Conservation (phyloP, 1,284 basidiomycete genomes). For the Takashimella koratensis region DNA sequence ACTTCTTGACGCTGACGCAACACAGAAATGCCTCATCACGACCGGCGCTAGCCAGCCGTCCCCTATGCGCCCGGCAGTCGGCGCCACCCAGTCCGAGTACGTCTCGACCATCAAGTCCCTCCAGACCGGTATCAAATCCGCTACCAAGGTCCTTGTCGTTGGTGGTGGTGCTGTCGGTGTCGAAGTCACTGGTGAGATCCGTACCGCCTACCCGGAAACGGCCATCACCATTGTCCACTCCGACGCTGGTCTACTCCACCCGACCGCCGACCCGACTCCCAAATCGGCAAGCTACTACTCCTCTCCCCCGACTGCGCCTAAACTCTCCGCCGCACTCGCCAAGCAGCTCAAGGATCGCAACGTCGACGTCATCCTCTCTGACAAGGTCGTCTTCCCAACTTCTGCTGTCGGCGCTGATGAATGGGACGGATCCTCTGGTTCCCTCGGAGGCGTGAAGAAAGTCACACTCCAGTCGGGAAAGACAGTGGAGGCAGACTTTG, state of each 20-base stretch:
- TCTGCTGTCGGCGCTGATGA: constrained; percentile 7
- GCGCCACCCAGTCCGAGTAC: constrained; percentile 23
- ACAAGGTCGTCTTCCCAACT: constrained; percentile 32
- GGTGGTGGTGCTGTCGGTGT: constrained; percentile 52
- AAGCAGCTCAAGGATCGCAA: constrained; percentile 35
- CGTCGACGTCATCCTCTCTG: constrained; percentile 41
- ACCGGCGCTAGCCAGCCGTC: constrained; percentile 41
- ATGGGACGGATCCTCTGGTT: constrained; percentile 31
- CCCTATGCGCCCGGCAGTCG: constrained; percentile 40
- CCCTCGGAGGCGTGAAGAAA: constrained; percentile 25
- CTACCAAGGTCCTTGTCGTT: constrained; percentile 43
- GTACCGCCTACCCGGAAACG: constrained; percentile 31
- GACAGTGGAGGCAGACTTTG: constrained; percentile 47
- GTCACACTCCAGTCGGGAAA: constrained; percentile 39
- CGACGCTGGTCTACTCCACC: constrained; percentile 23
- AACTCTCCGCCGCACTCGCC: constrained; percentile 33
- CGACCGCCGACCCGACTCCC: constrained; percentile 10
- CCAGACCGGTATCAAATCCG: constrained; percentile 37
- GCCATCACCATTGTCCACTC: constrained; percentile 32
- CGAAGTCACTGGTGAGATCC: constrained; percentile 50
- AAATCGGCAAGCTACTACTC: constrained; percentile 13
- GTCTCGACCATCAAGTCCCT: constrained; percentile 22
- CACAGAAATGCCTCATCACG: constrained; percentile 39
- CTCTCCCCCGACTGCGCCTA: constrained; percentile 23
- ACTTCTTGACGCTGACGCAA: too few relatives aligned